phyloP scores from a whole-genome alignment of 352 stramenopile genomes.

The Globisporangium barbulae region DNA sequence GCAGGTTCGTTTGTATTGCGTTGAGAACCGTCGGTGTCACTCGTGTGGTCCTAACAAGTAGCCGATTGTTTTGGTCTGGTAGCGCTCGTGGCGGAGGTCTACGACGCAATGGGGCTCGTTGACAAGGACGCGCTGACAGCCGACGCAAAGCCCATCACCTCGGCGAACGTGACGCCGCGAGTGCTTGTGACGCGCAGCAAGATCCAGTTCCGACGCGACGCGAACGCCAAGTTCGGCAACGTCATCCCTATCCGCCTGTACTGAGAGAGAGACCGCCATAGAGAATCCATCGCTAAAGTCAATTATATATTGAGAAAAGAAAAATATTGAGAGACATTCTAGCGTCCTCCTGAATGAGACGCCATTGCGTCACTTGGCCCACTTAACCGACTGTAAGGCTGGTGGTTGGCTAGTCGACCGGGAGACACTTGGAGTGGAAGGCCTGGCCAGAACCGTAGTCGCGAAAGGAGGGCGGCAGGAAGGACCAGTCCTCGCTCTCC shows the following conservation, averaged over 20 bases:
- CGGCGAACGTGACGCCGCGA: constrained; percentile 41
- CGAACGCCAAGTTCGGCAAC: constrained; percentile 34
- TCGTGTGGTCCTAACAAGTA: background rate
- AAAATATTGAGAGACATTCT: constrained; percentile 7
- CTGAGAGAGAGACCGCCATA: constrained; percentile 5
- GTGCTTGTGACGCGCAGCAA: constrained; percentile 38
- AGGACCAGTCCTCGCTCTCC: constrained; percentile 77
- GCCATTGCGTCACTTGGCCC: background rate
- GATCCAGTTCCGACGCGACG: constrained; percentile 37
- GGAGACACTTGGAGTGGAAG: constrained; percentile 82
- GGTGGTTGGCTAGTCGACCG: constrained; percentile 32
- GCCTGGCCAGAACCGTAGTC: constrained; percentile 80
- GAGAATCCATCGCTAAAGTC: background rate
- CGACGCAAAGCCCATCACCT: constrained; percentile 26
- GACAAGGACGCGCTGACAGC: constrained; percentile 35
- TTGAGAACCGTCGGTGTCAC: background rate
- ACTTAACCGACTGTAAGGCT: background rate
- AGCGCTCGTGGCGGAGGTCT: constrained; percentile 68
- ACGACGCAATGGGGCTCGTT: constrained; percentile 61
- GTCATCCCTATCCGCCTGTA: constrained; percentile 69
- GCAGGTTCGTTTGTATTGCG: constrained; percentile 28
- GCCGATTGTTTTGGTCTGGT: background rate
- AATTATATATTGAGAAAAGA: constrained; percentile 15
- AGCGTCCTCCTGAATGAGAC: background rate
- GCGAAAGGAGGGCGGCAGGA: constrained; percentile 80